These are phyloP conservation scores for Tephrocybe rancida DNA, from an alignment of 768 basidiomycete genomes.

Conservation along the genomic window DNA sequence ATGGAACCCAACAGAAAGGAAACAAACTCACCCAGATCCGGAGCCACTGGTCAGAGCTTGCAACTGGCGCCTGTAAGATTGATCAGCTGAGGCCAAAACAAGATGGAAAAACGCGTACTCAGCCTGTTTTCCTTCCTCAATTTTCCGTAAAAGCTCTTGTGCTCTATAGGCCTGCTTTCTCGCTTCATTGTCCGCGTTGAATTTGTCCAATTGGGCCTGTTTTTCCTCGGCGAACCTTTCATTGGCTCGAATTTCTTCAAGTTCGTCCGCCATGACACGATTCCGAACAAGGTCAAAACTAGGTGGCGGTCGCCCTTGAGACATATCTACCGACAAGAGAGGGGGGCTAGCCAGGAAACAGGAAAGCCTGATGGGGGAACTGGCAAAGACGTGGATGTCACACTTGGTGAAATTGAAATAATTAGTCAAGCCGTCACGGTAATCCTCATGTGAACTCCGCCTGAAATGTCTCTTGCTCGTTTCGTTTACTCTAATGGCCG, in stretches of 20 bases:
- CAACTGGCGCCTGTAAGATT: constrained; percentile 12
- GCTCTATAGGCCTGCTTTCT: constrained; percentile 35
- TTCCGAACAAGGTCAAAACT: constrained; percentile 5
- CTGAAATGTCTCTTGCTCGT: constrained; percentile 24
- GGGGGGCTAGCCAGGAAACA: too few species aligned
- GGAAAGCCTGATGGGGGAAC: too few species aligned
- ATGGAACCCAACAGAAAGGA: not conserved
- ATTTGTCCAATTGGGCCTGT: constrained; percentile 32
- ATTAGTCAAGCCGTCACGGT: not conserved
- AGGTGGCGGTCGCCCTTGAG: constrained; percentile 19
- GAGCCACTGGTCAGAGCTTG: constrained; percentile 1
- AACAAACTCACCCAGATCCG: not conserved
- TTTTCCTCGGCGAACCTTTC: constrained; percentile 28
- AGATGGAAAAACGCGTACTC: constrained; percentile 15
- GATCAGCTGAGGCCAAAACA: constrained; percentile 1
- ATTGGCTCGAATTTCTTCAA: constrained; percentile 33
- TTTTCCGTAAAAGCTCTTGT: constrained; percentile 15
- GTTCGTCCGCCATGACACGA: constrained; percentile 21
- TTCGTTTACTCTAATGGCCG: constrained; percentile 14
- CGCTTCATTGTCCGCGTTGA: constrained; percentile 39
- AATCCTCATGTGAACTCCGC: not conserved
- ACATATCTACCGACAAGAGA: constrained; percentile 3
- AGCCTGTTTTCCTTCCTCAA: constrained; percentile 19
- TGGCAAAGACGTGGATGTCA: too few species aligned
- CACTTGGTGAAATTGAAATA: too few species aligned